phyloP scores from a whole-genome alignment of 2,329 filamentous ascomycete species.

The Alternaria dauci region DNA sequence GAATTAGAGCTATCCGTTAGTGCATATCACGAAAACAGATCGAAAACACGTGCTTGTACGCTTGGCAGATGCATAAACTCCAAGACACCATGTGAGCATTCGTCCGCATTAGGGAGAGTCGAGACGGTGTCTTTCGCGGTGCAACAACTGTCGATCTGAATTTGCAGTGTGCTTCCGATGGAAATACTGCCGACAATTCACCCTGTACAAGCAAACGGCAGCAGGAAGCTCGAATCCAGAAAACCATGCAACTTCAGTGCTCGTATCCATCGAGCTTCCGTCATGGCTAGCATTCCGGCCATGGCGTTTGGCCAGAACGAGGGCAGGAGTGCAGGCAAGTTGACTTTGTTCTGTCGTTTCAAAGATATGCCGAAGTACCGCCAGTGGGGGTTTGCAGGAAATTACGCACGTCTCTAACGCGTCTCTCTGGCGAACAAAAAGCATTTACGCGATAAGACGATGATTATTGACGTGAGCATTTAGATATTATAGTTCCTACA shows the following conservation, averaged over 20 bases:
- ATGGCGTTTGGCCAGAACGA: not conserved
- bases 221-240: not conserved
- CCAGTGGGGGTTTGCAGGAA: constrained; percentile 9
- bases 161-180: not conserved
- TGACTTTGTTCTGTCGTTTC: constrained; percentile 3
- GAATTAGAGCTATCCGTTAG: not conserved
- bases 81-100: not conserved
- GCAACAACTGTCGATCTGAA: constrained; percentile 2
- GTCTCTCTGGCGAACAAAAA: constrained; percentile 1
- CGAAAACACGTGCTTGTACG: constrained; percentile 1
- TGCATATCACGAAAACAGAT: constrained; percentile 6
- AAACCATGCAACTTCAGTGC: not conserved
- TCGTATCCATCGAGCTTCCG: not conserved
- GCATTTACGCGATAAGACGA: constrained; percentile 1
- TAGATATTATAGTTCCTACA: not conserved
- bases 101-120: not conserved
- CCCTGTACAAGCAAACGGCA: not conserved
- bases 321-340: not conserved
- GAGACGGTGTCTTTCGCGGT: constrained; percentile 5
- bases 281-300: not conserved
- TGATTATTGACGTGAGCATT: not conserved
- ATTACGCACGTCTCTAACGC: constrained; percentile 6
- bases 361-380: not conserved
- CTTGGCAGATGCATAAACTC: constrained; percentile 4
- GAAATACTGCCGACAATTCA: not conserved